Evolutionary conservation across 306 rosid genomes (phyloP).

Genomic region (Cercis canadensis): DNA sequence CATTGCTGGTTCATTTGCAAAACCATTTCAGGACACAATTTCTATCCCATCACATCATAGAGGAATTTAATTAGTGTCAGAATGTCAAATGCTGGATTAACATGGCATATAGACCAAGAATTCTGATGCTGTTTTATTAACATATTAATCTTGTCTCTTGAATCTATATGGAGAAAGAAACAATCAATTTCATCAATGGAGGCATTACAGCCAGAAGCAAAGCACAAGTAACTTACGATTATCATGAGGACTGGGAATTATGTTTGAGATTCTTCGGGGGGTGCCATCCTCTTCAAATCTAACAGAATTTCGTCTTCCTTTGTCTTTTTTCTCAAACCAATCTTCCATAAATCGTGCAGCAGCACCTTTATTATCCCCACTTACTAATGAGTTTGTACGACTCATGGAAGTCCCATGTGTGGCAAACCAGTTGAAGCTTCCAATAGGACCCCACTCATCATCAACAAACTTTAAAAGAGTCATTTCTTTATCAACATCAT

Average conservation of each 20-base stretch:
- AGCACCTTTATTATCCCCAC: conserved; percentile 96
- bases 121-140: conserved; percentile 1
- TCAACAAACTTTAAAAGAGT: conserved; percentile 87
- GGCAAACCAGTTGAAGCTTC: conserved; percentile 95
- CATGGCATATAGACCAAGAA: conserved; percentile 1
- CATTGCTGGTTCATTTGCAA: conserved; percentile 15
- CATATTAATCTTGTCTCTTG: background rate
- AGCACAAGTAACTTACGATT: conserved; percentile 48
- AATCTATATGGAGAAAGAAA: conserved; percentile 13
- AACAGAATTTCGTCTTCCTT: conserved; percentile 27
- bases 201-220: conserved; percentile 29
- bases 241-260: conserved; percentile 44
- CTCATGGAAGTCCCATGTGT: conserved; percentile 99
- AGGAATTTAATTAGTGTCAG: conserved; percentile 23
- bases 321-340: conserved; percentile 60
- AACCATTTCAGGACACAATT: conserved; percentile 18
- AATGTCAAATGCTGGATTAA: conserved; percentile 1
- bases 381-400: conserved; percentile 76
- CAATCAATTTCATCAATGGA: conserved; percentile 14
- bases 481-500: conserved; percentile 89
- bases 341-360: conserved; percentile 98
- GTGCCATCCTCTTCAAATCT: conserved; percentile 34
- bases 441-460: conserved; percentile 83
- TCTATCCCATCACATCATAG: conserved; percentile 19
- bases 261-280: conserved; percentile 53